phyloP scores from a whole-genome alignment of 345 rosid genomes.

The Pelargonium nanum region DNA sequence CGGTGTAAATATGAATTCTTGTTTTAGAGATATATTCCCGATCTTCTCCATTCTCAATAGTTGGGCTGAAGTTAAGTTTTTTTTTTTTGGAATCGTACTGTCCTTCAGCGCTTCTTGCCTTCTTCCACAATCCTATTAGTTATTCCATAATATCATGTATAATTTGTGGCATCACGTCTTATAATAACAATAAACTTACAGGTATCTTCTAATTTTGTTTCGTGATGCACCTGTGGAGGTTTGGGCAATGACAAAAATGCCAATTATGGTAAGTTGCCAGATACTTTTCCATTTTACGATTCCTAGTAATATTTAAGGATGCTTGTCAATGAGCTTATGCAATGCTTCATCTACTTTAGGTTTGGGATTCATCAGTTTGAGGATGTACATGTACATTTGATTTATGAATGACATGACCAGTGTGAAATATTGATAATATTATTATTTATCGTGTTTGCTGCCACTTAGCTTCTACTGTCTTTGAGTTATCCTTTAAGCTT shows the following conservation, averaged over 20 bases:
- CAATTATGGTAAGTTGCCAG: constrained; percentile 64
- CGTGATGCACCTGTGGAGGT: constrained; percentile 99
- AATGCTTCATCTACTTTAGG: not conserved
- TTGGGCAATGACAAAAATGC: constrained; percentile 97
- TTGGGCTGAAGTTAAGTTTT: not conserved
- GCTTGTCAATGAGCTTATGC: constrained; percentile 1
- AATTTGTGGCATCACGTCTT: not conserved
- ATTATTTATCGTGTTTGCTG: too few relatives aligned
- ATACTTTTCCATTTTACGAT: not conserved
- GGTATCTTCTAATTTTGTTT: constrained; percentile 93
- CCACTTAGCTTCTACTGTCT: too few relatives aligned
- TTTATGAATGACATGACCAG: not conserved
- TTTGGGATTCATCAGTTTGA: not conserved
- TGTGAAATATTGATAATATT: too few relatives aligned
- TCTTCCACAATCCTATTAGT: not conserved
- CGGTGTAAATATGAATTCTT: not conserved
- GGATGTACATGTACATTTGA: not conserved
- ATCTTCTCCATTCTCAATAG: not conserved
- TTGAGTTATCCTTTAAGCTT: too few relatives aligned
- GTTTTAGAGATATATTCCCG: not conserved
- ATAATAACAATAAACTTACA: constrained; percentile 18
- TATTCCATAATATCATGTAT: not conserved
- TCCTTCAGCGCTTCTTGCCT: not conserved
- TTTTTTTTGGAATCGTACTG: not conserved
- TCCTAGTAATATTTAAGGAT: not conserved